These are phyloP conservation scores for Oenanthe javanica DNA, from an alignment of 140 eudicot species.

Conservation along the genomic window DNA sequence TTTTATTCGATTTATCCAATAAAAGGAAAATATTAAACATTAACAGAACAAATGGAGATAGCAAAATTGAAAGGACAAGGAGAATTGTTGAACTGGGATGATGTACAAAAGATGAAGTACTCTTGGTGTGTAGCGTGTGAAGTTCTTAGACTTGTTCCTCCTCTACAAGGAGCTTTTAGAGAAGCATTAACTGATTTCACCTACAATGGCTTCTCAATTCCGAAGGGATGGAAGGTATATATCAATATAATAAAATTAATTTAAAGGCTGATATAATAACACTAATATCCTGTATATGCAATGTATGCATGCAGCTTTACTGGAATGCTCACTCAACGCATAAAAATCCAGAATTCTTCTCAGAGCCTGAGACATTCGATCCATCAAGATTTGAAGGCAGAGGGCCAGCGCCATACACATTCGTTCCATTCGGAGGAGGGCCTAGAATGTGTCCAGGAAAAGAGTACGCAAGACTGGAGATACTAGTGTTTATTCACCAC, in stretches of 20 bases:
- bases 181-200: conserved; percentile 47
- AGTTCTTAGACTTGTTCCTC: conserved; percentile 65
- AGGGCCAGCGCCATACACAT: conserved; percentile 70
- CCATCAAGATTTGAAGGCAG: conserved; percentile 67
- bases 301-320: conserved; percentile 36
- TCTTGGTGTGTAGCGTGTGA: conserved; percentile 86
- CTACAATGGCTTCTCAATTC: conserved; percentile 41
- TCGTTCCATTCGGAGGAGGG: conserved; percentile 84
- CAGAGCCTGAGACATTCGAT: conserved; percentile 50
- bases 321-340: conserved; percentile 85
- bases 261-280: neutral
- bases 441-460: conserved; percentile 87
- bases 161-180: conserved; percentile 64
- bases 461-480: conserved; percentile 70
- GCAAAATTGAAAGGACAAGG: conserved; percentile 44
- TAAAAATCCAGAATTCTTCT: conserved; percentile 48
- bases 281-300: neutral
- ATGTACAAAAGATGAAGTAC: conserved; percentile 66
- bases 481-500: conserved; percentile 70
- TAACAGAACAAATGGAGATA: conserved; percentile 63
- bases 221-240: conserved; percentile 60
- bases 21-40: neutral
- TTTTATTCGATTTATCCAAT: neutral
- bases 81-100: conserved; percentile 58
- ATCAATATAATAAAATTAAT: neutral